phyloP scores from a whole-genome alignment of 345 rosid genomes.

The Clausena lansium region DNA sequence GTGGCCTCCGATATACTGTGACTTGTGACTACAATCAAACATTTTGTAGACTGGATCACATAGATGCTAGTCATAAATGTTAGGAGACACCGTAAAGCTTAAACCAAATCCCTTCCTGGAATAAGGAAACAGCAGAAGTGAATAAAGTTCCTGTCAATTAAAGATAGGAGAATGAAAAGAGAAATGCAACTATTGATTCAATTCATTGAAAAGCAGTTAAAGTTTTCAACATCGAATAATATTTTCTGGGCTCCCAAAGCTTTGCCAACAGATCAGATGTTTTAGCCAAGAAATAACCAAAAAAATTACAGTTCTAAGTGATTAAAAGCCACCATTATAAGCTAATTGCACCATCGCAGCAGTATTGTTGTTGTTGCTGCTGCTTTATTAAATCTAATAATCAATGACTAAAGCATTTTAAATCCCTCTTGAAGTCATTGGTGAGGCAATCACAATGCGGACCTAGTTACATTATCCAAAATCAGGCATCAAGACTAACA shows the following conservation, averaged over 20 bases:
- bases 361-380: not conserved
- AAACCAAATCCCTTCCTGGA: not conserved
- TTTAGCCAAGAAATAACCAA: not conserved
- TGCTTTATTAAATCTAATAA: not conserved
- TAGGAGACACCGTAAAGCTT: not conserved
- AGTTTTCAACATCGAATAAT: too few relatives aligned
- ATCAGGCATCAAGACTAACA: not conserved
- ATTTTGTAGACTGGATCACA: constrained; percentile 36
- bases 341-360: not conserved
- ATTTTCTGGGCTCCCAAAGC: not conserved
- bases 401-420: not conserved
- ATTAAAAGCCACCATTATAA: not conserved
- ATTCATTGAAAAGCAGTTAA: not conserved
- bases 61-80: constrained; percentile 12
- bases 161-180: not conserved
- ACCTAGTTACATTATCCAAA: not conserved
- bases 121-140: not conserved
- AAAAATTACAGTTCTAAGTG: not conserved
- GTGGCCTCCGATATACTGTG: constrained; percentile 73
- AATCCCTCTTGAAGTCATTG: not conserved
- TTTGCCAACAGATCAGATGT: not conserved
- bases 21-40: constrained; percentile 70
- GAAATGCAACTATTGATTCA: not conserved
- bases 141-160: not conserved
- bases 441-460: not conserved